Evolutionary conservation across 2,329 filamentous ascomycete species (phyloP).

Genomic region (Sarocladiaceae sp.): DNA sequence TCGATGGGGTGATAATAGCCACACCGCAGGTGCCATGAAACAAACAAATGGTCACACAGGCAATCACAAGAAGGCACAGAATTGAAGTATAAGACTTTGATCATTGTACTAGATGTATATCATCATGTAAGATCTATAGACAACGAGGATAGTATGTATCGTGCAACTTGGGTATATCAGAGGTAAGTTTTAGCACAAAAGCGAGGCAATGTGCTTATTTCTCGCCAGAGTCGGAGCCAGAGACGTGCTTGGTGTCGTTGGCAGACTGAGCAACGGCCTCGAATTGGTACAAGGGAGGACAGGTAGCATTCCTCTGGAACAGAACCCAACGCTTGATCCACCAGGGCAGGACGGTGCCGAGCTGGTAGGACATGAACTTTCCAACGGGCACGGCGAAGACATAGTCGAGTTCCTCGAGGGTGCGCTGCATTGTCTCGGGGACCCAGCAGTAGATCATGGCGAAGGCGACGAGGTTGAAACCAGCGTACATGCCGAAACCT

Average conservation of each 20-base stretch:
- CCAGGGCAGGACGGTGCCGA: constrained; percentile 13
- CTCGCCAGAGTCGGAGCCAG: constrained; percentile 6
- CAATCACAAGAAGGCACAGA: no score
- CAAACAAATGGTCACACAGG: no score
- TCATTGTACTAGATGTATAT: constrained; percentile 1
- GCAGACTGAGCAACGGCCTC: constrained; percentile 3
- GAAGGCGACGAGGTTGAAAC: constrained; percentile 50
- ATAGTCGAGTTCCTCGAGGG: constrained; percentile 46
- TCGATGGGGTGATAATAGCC: no score
- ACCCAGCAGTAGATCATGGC: constrained; percentile 50
- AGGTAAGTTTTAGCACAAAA: no score
- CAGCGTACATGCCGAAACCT: constrained; percentile 48
- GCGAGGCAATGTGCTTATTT: constrained; percentile 1
- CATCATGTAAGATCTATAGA: constrained; percentile 1
- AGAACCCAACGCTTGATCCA: constrained; percentile 12
- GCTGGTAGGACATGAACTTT: constrained; percentile 36
- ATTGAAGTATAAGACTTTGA: not conserved
- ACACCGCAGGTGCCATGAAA: no score
- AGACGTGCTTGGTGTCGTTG: not conserved
- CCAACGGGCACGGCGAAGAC: constrained; percentile 42
- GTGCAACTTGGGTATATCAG: no score
- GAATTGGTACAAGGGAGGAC: constrained; percentile 12
- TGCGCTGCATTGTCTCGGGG: constrained; percentile 53
- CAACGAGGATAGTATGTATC: not conserved
- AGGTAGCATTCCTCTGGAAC: constrained; percentile 8